These are phyloP conservation scores for Daldinia grandis DNA, from an alignment of 495 filamentous ascomycete species.

Conservation along the genomic window DNA sequence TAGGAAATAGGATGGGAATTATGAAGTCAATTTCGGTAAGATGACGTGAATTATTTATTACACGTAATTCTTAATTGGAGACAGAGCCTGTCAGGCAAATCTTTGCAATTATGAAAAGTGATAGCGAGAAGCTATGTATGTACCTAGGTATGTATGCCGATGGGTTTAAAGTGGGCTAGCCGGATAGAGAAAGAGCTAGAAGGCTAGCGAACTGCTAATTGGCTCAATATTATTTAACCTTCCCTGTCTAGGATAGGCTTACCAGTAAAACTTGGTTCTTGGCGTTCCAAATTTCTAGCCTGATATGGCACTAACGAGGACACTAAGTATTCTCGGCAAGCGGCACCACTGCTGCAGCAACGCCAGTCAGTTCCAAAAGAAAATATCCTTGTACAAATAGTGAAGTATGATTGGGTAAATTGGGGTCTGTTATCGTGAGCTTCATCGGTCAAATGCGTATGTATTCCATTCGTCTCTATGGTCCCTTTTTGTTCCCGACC, in stretches of 20 bases:
- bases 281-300: slow-evolving; percentile 34
- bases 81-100: not conserved
- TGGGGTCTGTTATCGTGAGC: slow-evolving; percentile 45
- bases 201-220: slow-evolving; percentile 14
- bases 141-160: no score
- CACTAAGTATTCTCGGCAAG: slow-evolving; percentile 26
- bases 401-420: slow-evolving; percentile 33
- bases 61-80: not conserved
- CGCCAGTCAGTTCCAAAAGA: slow-evolving; percentile 33
- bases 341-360: slow-evolving; percentile 35
- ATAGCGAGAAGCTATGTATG: not conserved
- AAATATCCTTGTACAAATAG: slow-evolving; percentile 22
- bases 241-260: slow-evolving; percentile 26
- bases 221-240: slow-evolving; percentile 8
- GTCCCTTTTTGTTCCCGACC: slow-evolving; percentile 13
- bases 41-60: not conserved
- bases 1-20: not conserved
- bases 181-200: slow-evolving; percentile 25
- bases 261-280: slow-evolving; percentile 21
- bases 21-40: not conserved
- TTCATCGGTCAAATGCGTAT: slow-evolving; percentile 35
- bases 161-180: slow-evolving; percentile 27
- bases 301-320: slow-evolving; percentile 26
- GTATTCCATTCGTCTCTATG: slow-evolving; percentile 3
- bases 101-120: not conserved